Base-by-base conservation (phyloP, 2,329 filamentous ascomycete species). In the Fusarium succisae region DNA sequence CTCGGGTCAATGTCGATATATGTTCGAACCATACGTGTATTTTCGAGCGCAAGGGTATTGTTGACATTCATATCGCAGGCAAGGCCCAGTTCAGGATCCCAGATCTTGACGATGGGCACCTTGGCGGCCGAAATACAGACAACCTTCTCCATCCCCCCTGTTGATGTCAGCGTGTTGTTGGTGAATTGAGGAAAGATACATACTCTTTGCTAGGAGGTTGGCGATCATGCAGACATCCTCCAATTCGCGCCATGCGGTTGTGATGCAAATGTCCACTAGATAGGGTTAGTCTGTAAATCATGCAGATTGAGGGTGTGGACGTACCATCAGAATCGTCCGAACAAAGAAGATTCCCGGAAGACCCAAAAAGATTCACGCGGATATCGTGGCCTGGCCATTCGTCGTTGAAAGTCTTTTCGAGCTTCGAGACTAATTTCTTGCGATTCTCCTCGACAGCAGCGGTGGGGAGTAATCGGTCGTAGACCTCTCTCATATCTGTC, bases 61-160 rank as follows among this genome's bases (percentile, higher is more conserved):
- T 99, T 99, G 84, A 99, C 95, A 78, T 99, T 99, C 92, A 99
- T 96, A 81, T 99, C 96, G 82, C 95, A 98, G 22, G 95, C 93
- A 57, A 99, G 87, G 74, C 92, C 87, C 65, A 98, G 87, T 81
- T 98, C 94, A 7, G 96, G 96, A 81, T 99, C 96, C 95, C 96
- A 99, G 63, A 98, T 94, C 86, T 98, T 98, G 77, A 99, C 96
- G 79, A 99, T 99, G 8, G 96, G 96, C 20, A 99, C 96, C 83
- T 98, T 98, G 68, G 96, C 96, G 47, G 93, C 94, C 35, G 94
- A 94, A 59, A 98, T 94, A 81, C 96, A 99, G 30, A 98, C 93
- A 3, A 99, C 95, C 79, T 94, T 94, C 82, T 98, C 90, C 96
- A 99, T 99, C 44, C 96, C 96, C 85, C 94, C 96, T 98, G 78